Conservation (phyloP, 2,329 filamentous ascomycete genomes). For the Epichloe glyceriae region DNA sequence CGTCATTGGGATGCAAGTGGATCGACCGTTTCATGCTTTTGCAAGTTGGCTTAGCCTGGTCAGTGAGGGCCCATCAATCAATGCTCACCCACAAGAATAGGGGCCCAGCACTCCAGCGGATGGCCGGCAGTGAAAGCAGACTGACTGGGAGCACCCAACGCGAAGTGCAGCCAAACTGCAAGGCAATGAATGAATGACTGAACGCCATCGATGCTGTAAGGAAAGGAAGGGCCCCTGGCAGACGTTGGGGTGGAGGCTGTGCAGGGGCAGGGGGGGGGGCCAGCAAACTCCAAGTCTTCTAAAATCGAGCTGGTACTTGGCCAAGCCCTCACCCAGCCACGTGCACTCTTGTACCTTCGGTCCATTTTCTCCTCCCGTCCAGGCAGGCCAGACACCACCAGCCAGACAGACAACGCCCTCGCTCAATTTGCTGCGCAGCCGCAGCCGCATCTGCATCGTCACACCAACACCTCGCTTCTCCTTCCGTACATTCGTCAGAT, state of each 20-base stretch:
- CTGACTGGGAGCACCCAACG: too few species aligned
- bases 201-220: too few species aligned
- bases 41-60: not conserved
- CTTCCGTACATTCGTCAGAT: not conserved
- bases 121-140: too few species aligned
- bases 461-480: not conserved
- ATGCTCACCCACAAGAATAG: too few species aligned
- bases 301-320: not conserved
- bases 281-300: too few species aligned
- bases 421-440: not conserved
- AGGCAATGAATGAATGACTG: too few species aligned
- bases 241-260: not conserved
- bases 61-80: too few species aligned
- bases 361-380: not conserved
- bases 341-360: not conserved
- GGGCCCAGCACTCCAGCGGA: too few species aligned
- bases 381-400: not conserved
- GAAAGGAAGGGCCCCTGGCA: too few species aligned
- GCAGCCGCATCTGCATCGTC: not conserved
- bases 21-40: not conserved
- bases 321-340: not conserved
- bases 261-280: too few species aligned
- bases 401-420: not conserved
- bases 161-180: too few species aligned
- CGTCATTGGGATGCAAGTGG: not conserved